phyloP scores from a whole-genome alignment of 2,329 filamentous ascomycete genomes.

The Penicillium verrucosum region DNA sequence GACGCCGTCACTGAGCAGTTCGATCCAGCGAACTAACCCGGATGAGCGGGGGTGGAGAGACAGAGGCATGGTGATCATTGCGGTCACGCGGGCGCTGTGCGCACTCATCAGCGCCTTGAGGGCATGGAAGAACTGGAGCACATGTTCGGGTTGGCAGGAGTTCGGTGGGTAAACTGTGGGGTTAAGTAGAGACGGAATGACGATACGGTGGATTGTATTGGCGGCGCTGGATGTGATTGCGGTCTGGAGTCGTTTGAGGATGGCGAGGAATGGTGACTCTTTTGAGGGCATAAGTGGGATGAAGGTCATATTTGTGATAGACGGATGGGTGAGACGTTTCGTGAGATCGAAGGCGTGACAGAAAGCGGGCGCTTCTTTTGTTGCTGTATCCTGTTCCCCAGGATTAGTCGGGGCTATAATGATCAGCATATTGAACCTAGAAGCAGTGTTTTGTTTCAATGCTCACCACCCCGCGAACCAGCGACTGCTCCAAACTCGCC shows the following conservation, averaged over 20 bases:
- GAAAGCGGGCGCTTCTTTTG: slow-evolving; percentile 49
- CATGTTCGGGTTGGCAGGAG: slow-evolving; percentile 64
- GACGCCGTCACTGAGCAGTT: slow-evolving; percentile 79
- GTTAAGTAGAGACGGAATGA: slow-evolving; percentile 81
- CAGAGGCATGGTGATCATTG: slow-evolving; percentile 72
- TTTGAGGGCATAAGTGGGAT: slow-evolving; percentile 45
- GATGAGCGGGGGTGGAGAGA: slow-evolving; percentile 73
- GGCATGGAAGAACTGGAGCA: slow-evolving; percentile 77
- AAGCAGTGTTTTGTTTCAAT: background rate
- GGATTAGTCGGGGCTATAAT: slow-evolving; percentile 27
- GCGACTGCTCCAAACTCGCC: slow-evolving; percentile 63
- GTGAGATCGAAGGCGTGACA: slow-evolving; percentile 72
- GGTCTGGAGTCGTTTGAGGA: slow-evolving; percentile 58
- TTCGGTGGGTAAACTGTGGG: slow-evolving; percentile 76
- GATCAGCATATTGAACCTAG: slow-evolving; percentile 17
- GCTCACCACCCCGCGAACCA: slow-evolving; percentile 59
- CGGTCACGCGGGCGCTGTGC: slow-evolving; percentile 63
- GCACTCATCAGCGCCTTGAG: slow-evolving; percentile 71
- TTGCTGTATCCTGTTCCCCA: slow-evolving; percentile 44
- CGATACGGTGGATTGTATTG: slow-evolving; percentile 69
- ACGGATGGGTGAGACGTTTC: slow-evolving; percentile 60
- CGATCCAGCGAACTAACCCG: slow-evolving; percentile 80
- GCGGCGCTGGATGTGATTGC: slow-evolving; percentile 58
- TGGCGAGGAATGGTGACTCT: slow-evolving; percentile 59
- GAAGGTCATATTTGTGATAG: slow-evolving; percentile 52